Conservation (phyloP, 2,329 filamentous ascomycete species). For the Sporothrix mexicana region DNA sequence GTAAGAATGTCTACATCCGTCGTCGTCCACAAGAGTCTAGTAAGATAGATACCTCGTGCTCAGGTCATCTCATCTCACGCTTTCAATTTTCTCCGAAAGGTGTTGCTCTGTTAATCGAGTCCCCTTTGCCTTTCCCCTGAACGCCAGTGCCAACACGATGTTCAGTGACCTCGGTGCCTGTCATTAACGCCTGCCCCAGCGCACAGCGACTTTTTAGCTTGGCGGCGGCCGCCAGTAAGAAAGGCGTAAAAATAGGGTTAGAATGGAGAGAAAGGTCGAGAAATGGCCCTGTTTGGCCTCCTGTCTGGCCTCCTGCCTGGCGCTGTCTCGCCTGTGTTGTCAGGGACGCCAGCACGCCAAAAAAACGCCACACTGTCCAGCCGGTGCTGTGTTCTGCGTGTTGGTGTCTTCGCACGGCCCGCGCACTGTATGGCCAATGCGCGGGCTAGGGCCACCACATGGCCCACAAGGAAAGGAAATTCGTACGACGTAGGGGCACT, state of each 20-base stretch:
- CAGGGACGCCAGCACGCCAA: conserved; percentile 1
- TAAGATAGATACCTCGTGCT: not conserved
- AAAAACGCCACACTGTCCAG: conserved; percentile 14
- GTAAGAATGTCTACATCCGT: not conserved
- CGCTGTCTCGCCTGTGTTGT: conserved; percentile 6
- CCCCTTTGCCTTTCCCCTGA: not conserved
- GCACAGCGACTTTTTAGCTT: not conserved
- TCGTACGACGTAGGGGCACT: conserved; percentile 18
- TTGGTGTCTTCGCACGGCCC: not conserved
- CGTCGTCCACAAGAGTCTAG: not conserved
- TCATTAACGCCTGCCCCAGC: not conserved
- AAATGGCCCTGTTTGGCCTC: conserved; percentile 8
- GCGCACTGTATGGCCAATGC: conserved; percentile 24
- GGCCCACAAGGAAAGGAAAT: not conserved
- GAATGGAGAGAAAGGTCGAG: not conserved
- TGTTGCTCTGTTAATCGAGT: not conserved
- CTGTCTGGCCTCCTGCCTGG: not conserved
- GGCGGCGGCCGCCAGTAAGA: conserved; percentile 6
- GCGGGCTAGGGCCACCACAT: not conserved
- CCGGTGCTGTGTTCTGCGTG: not conserved
- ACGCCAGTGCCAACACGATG: not conserved
- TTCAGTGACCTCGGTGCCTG: not conserved
- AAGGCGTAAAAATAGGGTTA: not conserved
- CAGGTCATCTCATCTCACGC: not conserved
- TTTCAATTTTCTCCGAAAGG: not conserved